Conservation (phyloP, 148 eudicot species). For the Mesembryanthemum crystallinum region DNA sequence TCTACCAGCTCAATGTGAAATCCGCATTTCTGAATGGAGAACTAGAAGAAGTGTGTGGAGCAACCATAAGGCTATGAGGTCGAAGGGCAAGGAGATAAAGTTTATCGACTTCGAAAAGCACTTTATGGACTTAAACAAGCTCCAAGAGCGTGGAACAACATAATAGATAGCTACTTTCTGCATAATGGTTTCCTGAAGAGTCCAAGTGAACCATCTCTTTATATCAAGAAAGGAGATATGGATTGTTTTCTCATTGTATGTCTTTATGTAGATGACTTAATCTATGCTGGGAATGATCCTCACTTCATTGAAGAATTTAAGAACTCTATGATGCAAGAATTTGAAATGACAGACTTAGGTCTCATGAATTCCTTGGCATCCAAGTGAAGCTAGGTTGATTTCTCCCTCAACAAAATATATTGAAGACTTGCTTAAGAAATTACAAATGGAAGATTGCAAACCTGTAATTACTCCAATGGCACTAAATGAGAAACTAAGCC, state of each 20-base stretch:
- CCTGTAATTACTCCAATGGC: too few relatives aligned
- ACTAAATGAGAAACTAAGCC: too few relatives aligned
- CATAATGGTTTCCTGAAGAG: not conserved
- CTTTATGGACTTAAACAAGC: slow-evolving; percentile 18
- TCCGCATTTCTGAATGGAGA: slow-evolving; percentile 5
- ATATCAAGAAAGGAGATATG: not conserved
- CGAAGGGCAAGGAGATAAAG: not conserved
- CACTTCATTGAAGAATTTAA: not conserved
- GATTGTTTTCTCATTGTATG: not conserved
- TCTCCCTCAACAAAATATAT: too few relatives aligned
- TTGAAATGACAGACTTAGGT: not conserved
- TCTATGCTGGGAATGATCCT: not conserved
- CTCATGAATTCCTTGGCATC: too few relatives aligned
- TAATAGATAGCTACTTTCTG: slow-evolving; percentile 12
- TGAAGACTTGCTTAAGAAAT: too few relatives aligned
- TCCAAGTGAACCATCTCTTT: slow-evolving; percentile 1
- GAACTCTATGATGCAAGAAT: not conserved
- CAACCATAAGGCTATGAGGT: too few relatives aligned
- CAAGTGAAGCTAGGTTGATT: too few relatives aligned
- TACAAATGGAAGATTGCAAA: too few relatives aligned
- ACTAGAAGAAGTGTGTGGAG: not conserved
- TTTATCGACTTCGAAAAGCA: not conserved
- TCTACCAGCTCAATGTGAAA: slow-evolving; percentile 7
- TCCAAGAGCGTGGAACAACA: slow-evolving; percentile 12
- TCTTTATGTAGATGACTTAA: slow-evolving; percentile 3